Evolutionary conservation across 345 rosid genomes (phyloP).

Genomic region (Microcos paniculata): DNA sequence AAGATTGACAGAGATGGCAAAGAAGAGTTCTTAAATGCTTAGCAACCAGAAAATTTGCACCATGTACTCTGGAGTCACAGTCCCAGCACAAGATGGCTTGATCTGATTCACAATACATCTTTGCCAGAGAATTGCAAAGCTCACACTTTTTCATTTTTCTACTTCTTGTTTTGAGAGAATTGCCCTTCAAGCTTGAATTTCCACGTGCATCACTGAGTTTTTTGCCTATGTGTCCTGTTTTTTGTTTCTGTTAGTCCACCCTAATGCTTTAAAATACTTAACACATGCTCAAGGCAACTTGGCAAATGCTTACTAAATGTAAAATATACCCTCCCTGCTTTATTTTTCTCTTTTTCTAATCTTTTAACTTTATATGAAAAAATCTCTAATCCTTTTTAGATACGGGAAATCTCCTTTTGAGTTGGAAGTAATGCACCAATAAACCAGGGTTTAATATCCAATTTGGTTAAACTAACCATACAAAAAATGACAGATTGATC

Average conservation of each 20-base stretch:
- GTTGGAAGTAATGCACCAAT: slow-evolving; percentile 2
- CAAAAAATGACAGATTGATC: no score
- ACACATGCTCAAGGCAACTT: slow-evolving; percentile 33
- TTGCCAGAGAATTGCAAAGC: slow-evolving; percentile 49
- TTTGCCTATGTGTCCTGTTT: slow-evolving; percentile 9
- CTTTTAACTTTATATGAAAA: neutral
- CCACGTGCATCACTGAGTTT: neutral
- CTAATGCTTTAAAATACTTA: slow-evolving; percentile 6
- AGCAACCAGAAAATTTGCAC: slow-evolving; percentile 60
- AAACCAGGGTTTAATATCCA: no score
- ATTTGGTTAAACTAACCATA: no score
- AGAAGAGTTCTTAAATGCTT: slow-evolving; percentile 53
- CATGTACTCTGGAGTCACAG: slow-evolving; percentile 54
- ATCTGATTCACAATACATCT: slow-evolving; percentile 52
- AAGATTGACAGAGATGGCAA: slow-evolving; percentile 45
- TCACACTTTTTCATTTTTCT: slow-evolving; percentile 47
- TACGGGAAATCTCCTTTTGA: neutral
- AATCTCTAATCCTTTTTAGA: neutral
- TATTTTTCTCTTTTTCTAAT: neutral
- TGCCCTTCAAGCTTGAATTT: neutral
- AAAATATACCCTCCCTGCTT: neutral
- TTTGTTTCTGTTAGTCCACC: slow-evolving; percentile 12
- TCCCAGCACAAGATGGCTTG: slow-evolving; percentile 59
- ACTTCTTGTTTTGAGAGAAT: neutral
- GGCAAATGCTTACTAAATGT: slow-evolving; percentile 16